These are phyloP conservation scores for Cercospora zeae-maydis DNA, from an alignment of 2,329 filamentous ascomycete genomes.

Conservation along the genomic window DNA sequence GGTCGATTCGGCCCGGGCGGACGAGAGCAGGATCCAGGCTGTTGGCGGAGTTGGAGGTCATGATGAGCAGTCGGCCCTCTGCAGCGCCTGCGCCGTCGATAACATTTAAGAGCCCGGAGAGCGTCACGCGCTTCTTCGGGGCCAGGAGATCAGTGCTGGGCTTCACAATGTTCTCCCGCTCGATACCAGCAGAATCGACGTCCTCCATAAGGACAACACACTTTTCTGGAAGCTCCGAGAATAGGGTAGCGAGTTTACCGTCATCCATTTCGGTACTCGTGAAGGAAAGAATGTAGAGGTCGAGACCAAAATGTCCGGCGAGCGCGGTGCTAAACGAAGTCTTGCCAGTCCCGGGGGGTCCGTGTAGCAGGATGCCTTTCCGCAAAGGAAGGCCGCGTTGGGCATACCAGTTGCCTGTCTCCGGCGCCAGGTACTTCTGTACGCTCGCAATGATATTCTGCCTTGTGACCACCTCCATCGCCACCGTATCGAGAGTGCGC, in stretches of 20 bases:
- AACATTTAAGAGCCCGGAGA: slow-evolving; percentile 74
- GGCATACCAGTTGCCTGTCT: slow-evolving; percentile 70
- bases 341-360: slow-evolving; percentile 94
- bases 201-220: slow-evolving; percentile 99
- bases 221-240: slow-evolving; percentile 96
- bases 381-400: slow-evolving; percentile 80
- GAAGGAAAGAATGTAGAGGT: slow-evolving; percentile 94
- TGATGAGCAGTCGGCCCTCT: slow-evolving; percentile 72
- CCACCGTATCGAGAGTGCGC: slow-evolving; percentile 69
- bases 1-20: slow-evolving; percentile 66
- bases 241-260: slow-evolving; percentile 91
- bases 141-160: slow-evolving; percentile 8
- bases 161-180: slow-evolving; percentile 68
- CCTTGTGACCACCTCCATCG: slow-evolving; percentile 65
- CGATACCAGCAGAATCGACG: slow-evolving; percentile 89
- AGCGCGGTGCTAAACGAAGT: slow-evolving; percentile 93
- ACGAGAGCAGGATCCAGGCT: slow-evolving; percentile 69
- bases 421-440: slow-evolving; percentile 68
- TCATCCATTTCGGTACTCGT: slow-evolving; percentile 94
- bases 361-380: slow-evolving; percentile 87
- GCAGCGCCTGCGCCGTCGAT: slow-evolving; percentile 75
- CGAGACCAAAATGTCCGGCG: slow-evolving; percentile 92
- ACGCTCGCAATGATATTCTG: slow-evolving; percentile 63
- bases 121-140: slow-evolving; percentile 53
- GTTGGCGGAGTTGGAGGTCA: slow-evolving; percentile 74